A percentile compares a stretch with the other conserved stretches of the same genome.
These are phyloP conservation scores for Gaultheria prostrata DNA, from an alignment of 148 eudicot species.

Conservation along the genomic window DNA sequence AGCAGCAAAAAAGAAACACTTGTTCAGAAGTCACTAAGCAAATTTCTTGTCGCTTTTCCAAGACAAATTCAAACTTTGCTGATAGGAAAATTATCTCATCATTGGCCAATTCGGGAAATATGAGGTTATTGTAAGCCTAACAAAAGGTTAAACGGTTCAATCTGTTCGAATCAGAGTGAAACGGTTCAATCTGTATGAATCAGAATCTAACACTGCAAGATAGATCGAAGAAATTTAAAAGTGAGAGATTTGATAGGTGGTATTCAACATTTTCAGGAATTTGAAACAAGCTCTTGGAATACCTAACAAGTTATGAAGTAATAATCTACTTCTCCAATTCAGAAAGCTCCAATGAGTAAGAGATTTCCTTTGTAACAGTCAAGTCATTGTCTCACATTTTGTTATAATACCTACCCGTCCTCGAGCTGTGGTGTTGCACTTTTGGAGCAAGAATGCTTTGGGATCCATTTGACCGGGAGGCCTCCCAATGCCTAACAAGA, in stretches of 20 bases:
- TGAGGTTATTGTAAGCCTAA: neutral
- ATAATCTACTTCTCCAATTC: neutral
- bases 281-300: neutral
- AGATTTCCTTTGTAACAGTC: neutral
- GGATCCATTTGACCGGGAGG: slow-evolving; percentile 99
- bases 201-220: neutral
- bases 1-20: neutral
- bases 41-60: neutral
- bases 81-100: neutral
- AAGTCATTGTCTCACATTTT: neutral
- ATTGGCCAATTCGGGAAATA: neutral
- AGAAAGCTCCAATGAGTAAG: neutral
- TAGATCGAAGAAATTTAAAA: neutral
- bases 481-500: slow-evolving; percentile 74
- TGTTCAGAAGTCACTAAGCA: neutral
- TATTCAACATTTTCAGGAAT: neutral
- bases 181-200: neutral
- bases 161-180: neutral
- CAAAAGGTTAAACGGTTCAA: neutral
- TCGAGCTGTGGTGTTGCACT: slow-evolving; percentile 71
- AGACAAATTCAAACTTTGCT: neutral
- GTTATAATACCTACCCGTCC: slow-evolving; percentile 50
- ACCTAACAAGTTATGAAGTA: neutral
- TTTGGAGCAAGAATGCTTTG: slow-evolving; percentile 91
- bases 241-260: neutral